Conservation (phyloP, 345 rosid genomes). For the Citrus sp. region DNA sequence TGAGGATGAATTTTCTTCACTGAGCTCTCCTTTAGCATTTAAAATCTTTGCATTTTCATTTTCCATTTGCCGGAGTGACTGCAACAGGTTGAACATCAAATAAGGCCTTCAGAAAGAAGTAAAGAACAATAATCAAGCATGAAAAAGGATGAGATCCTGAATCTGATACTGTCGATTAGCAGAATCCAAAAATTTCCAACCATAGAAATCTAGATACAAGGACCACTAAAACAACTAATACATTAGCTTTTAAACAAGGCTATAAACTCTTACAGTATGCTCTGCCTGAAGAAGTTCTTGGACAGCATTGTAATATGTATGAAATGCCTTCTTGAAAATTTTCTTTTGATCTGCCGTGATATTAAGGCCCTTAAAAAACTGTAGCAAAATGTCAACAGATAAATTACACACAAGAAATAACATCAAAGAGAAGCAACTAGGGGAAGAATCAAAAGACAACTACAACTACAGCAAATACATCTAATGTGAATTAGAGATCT, state of each 20-base stretch:
- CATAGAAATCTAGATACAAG: neutral
- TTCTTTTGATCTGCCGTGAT: constrained; percentile 91
- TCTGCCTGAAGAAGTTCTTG: constrained; percentile 89
- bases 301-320: constrained; percentile 73
- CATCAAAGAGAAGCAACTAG: neutral
- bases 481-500: neutral
- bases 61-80: constrained; percentile 98
- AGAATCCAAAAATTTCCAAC: neutral
- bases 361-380: constrained; percentile 77
- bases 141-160: neutral
- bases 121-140: neutral
- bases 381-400: constrained; percentile 35
- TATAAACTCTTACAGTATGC: constrained; percentile 64
- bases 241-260: neutral
- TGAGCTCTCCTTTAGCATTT: constrained; percentile 95
- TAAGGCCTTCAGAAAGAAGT: neutral
- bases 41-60: constrained; percentile 88
- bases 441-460: neutral
- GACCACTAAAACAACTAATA: neutral
- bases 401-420: constrained; percentile 4
- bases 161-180: neutral
- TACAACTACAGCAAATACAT: neutral
- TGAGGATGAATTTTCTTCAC: constrained; percentile 80
- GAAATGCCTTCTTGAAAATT: constrained; percentile 69
- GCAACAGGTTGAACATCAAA: constrained; percentile 11